Evolutionary conservation across 2,329 filamentous ascomycete species (phyloP).

Genomic region (Pseudocercospora eumusae): DNA sequence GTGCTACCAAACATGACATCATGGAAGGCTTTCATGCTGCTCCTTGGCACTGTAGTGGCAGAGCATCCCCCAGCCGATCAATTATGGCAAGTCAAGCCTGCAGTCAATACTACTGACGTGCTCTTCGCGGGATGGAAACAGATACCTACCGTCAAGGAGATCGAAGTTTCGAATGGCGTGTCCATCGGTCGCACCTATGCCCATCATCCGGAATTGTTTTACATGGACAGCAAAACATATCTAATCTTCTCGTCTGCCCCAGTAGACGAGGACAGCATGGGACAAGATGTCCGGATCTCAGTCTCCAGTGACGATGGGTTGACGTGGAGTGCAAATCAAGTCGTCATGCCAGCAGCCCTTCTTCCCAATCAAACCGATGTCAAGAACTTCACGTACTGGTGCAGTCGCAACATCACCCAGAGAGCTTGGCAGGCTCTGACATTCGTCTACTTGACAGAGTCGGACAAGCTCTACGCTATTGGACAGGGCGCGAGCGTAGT

Average conservation of each 20-base stretch:
- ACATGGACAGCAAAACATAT: not conserved
- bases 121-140: not conserved
- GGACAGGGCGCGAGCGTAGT: not conserved
- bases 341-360: not conserved
- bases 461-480: not conserved
- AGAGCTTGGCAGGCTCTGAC: slow-evolving; percentile 3
- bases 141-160: not conserved
- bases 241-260: not conserved
- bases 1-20: not conserved
- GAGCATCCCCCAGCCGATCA: not conserved
- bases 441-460: not conserved
- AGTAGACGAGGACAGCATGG: not conserved
- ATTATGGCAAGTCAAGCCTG: not conserved
- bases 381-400: not conserved
- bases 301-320: not conserved
- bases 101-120: not conserved
- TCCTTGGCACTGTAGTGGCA: not conserved
- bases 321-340: not conserved
- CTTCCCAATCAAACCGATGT: not conserved
- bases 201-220: not conserved
- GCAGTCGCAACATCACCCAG: not conserved
- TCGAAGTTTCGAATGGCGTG: not conserved
- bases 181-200: not conserved
- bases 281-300: not conserved
- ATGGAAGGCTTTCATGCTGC: not conserved